Evolutionary conservation across 23 red algal species (phyloP), one percentile per base, ranked within the genome.

Genomic region (Gracilaria gracilis): DNA sequence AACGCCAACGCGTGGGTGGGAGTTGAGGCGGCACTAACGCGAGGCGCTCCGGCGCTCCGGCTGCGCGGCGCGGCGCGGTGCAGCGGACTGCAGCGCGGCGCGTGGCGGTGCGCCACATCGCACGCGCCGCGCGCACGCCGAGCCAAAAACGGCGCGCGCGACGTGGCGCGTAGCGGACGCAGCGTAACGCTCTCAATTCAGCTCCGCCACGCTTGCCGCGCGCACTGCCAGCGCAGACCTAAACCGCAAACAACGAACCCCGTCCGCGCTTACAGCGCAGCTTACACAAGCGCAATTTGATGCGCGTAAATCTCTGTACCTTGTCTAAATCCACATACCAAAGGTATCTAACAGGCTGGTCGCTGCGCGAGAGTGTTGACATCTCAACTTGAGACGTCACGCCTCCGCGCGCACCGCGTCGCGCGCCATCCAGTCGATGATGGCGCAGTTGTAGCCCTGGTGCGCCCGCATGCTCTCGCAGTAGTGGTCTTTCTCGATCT

Each of bases 361-460:
- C n/a, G n/a, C n/a, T n/a, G n/a, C n/a, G n/a, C n/a, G n/a, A n/a
- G n/a, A n/a, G n/a, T n/a, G n/a, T n/a, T n/a, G n/a, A n/a, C n/a
- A n/a, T n/a, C n/a, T n/a, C n/a, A n/a, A n/a, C n/a, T n/a, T n/a
- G n/a, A n/a, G n/a, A n/a, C n/a, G n/a, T n/a, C n/a, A n/a, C n/a
- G n/a, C n/a, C n/a, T n/a, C n/a, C 57, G 25, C 62, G 21, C 37
- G 19, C 31, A 81, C 57, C 12, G 49, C 89, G 73, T 84, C 67
- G 42, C 80, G 78, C 21, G 89, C 59, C 55, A 79, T 69, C 89
- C 89, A 92, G 11, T 84, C 80, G 17, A 92, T 38, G 25, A 92
- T 92, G 28, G 79, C 89, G 71, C 89, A 92, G 38, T 92, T 92
- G 71, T 92, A 92, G 13, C 89, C 89, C 55, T 83, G 80, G 27